Evolutionary conservation across 495 filamentous ascomycete genomes (phyloP).

Genomic region (Hypoxylon trugodes): DNA sequence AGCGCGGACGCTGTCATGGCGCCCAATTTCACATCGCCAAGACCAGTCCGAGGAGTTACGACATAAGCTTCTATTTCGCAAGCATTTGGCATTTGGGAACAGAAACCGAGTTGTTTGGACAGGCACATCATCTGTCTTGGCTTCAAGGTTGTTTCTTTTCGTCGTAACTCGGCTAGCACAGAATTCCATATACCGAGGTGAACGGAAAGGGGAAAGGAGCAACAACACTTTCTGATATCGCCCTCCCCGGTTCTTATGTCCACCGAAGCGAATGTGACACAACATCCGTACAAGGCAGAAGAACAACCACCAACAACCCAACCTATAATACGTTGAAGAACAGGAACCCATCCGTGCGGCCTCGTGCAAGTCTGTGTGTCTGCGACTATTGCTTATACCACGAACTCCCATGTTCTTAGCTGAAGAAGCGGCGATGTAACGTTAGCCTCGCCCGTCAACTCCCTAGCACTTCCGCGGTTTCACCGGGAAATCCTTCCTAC

Average conservation of each 20-base stretch:
- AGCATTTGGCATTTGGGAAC: too few species aligned
- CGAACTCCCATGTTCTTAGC: slow-evolving; percentile 9
- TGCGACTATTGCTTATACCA: too few species aligned
- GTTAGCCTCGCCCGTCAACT: slow-evolving; percentile 5
- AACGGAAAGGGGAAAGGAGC: too few species aligned
- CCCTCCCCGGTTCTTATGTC: slow-evolving; percentile 1
- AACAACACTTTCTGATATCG: too few species aligned
- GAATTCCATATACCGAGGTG: slow-evolving; percentile 4
- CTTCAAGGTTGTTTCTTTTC: too few species aligned
- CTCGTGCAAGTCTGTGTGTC: not conserved
- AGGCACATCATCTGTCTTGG: too few species aligned
- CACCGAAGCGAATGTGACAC: slow-evolving; percentile 19
- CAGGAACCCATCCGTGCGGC: slow-evolving; percentile 24
- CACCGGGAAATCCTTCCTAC: slow-evolving; percentile 11
- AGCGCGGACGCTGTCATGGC: not conserved
- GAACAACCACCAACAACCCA: too few species aligned
- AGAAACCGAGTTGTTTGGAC: too few species aligned
- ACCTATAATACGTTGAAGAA: not conserved
- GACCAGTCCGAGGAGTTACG: not conserved
- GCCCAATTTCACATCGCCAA: too few species aligned
- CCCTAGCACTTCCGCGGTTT: slow-evolving; percentile 10
- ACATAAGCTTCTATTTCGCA: too few species aligned
- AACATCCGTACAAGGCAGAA: too few species aligned
- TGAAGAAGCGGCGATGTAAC: slow-evolving; percentile 7
- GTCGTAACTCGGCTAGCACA: not conserved